phyloP scores from a whole-genome alignment of 345 rosid species.

The Physaria fendleri region DNA sequence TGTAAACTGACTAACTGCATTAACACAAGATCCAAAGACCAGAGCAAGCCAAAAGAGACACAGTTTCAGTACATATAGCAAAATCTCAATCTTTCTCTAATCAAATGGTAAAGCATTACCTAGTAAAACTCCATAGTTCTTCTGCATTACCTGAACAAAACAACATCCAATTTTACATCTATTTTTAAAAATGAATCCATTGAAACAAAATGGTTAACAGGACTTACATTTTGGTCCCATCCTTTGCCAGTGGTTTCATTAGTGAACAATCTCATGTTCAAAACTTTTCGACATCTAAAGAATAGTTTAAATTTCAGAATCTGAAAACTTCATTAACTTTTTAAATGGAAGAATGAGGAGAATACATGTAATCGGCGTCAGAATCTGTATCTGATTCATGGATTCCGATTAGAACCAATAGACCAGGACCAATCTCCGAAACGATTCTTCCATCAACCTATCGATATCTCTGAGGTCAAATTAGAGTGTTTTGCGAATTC shows the following conservation, averaged over 20 bases:
- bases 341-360: background rate
- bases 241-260: constrained; percentile 70
- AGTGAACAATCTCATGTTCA: constrained; percentile 82
- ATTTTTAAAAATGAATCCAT: background rate
- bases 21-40: constrained; percentile 13
- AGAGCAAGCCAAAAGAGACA: constrained; percentile 5
- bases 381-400: constrained; percentile 74
- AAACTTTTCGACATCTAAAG: constrained; percentile 71
- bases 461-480: too few species aligned
- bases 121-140: constrained; percentile 57
- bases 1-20: constrained; percentile 86
- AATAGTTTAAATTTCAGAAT: background rate
- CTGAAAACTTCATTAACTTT: background rate
- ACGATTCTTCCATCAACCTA: constrained; percentile 64
- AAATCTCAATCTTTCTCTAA: background rate
- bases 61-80: background rate
- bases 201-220: background rate
- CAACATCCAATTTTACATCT: background rate
- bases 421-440: constrained; percentile 86
- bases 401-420: constrained; percentile 68
- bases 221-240: constrained; percentile 79
- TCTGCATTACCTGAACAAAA: constrained; percentile 76
- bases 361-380: constrained; percentile 75
- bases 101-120: constrained; percentile 35
- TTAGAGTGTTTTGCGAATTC: too few species aligned